Percentiles rank a stretch among this genome's conserved stretches.
Evolutionary conservation across 148 eudicot species (phyloP).

Genomic region (Dysphania ambrosioides): DNA sequence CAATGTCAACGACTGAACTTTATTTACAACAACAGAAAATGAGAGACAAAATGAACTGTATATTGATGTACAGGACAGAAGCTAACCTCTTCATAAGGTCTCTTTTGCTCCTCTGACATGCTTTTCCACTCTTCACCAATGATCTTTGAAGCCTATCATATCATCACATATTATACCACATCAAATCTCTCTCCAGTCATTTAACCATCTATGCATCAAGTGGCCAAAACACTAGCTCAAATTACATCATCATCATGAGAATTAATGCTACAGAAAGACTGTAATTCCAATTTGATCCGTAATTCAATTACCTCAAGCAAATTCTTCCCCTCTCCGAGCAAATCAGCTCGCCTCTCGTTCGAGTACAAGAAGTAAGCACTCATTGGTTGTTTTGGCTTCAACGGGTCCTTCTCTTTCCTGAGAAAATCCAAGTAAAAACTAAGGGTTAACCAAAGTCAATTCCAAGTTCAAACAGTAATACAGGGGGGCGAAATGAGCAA

Average conservation of each 20-base stretch:
- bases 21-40: neutral
- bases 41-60: neutral
- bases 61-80: neutral
- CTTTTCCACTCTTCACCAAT: conserved; percentile 91
- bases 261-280: too few species aligned
- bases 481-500: neutral
- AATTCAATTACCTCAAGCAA: conserved; percentile 52
- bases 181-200: neutral
- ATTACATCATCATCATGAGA: neutral
- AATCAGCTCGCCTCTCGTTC: conserved; percentile 52
- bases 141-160: conserved; percentile 61
- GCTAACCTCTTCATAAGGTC: conserved; percentile 69
- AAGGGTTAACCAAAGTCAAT: neutral
- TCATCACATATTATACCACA: neutral
- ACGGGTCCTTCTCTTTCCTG: conserved; percentile 86
- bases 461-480: neutral
- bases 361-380: conserved; percentile 75
- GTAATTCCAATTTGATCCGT: neutral
- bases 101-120: conserved; percentile 63
- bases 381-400: conserved; percentile 85
- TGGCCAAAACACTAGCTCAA: neutral
- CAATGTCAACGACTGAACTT: neutral
- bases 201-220: too few species aligned
- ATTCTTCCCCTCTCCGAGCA: conserved; percentile 61
- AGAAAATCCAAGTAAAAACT: neutral